These are phyloP conservation scores for Colletotrichum liaoningense DNA, from an alignment of 2,329 filamentous ascomycete species.

Conservation along the genomic window DNA sequence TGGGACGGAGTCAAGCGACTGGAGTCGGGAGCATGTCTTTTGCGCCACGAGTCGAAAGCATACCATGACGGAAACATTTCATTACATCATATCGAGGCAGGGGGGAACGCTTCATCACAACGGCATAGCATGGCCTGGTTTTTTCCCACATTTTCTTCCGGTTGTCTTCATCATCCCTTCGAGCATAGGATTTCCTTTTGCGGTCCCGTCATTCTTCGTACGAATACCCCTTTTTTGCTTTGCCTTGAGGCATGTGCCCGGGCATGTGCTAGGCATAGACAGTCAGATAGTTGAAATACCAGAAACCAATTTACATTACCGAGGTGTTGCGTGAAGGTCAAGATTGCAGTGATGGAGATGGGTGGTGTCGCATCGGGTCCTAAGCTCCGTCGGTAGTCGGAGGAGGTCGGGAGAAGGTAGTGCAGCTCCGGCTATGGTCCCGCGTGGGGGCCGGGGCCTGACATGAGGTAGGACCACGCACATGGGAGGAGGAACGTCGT, in stretches of 20 bases:
- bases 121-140: constrained; percentile 1
- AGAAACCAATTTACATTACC: neutral
- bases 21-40: constrained; percentile 24
- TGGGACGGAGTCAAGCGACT: constrained; percentile 2
- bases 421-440: neutral
- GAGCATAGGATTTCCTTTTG: neutral
- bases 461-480: neutral
- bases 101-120: neutral
- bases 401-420: neutral
- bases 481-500: neutral
- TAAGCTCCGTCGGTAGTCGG: neutral
- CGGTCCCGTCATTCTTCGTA: constrained; percentile 6
- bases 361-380: too few species aligned
- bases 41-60: constrained; percentile 18
- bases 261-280: neutral
- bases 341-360: neutral
- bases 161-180: neutral
- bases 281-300: constrained; percentile 8
- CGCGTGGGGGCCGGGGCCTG: neutral
- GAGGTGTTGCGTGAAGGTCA: neutral
- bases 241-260: neutral
- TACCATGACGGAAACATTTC: constrained; percentile 23
- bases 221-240: constrained; percentile 21
- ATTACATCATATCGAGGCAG: constrained; percentile 7
- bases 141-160: neutral